Conservation (phyloP, 257 asterid species). For the Sherardia arvensis region DNA sequence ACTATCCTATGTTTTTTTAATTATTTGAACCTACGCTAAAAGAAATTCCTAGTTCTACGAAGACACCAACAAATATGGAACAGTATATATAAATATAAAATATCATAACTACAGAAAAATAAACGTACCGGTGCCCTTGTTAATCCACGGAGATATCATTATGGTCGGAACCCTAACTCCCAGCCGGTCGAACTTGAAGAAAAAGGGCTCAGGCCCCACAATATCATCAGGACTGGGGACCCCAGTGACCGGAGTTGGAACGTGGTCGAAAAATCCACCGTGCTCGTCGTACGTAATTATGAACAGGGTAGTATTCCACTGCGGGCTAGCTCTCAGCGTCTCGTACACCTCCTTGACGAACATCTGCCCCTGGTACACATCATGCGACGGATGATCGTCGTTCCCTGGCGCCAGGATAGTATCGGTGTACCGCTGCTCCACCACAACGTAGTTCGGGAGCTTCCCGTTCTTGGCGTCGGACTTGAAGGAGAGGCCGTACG, state of each 20-base stretch:
- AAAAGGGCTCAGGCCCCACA: constrained; percentile 67
- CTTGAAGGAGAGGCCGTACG: constrained; percentile 47
- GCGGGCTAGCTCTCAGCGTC: constrained; percentile 64
- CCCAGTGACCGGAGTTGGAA: constrained; percentile 52
- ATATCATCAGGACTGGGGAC: constrained; percentile 79
- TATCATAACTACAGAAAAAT: too few species aligned
- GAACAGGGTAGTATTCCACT: constrained; percentile 66
- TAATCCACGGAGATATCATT: constrained; percentile 65
- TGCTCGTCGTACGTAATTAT: constrained; percentile 88
- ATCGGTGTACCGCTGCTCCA: constrained; percentile 87
- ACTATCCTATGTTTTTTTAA: too few species aligned
- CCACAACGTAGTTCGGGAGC: constrained; percentile 62
- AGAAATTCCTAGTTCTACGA: too few species aligned
- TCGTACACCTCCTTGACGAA: constrained; percentile 93
- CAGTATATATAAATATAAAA: too few species aligned
- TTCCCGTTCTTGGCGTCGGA: constrained; percentile 53
- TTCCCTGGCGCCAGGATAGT: constrained; percentile 54
- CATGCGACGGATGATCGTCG: constrained; percentile 93
- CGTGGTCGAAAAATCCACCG: constrained; percentile 86
- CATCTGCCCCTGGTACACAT: constrained; percentile 75
- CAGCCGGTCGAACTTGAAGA: constrained; percentile 60
- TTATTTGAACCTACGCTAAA: too few species aligned
- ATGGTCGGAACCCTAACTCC: constrained; percentile 85
- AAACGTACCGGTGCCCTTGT: constrained; percentile 60
- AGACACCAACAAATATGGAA: too few species aligned